phyloP scores from a whole-genome alignment of 345 rosid genomes.

The Eucalyptus tenuipes region DNA sequence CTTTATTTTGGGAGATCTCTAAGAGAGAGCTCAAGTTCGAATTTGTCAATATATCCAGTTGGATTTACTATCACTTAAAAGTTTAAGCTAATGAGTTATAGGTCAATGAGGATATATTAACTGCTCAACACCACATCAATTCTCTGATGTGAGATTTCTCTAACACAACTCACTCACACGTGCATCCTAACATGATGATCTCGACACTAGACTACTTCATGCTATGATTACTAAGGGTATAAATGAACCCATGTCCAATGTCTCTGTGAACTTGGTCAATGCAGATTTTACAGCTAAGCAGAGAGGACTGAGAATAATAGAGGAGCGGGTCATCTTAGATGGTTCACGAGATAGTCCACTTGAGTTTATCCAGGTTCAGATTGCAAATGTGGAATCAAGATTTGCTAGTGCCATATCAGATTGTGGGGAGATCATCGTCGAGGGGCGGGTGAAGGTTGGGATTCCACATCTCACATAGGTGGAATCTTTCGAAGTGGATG shows the following conservation, averaged over 20 bases:
- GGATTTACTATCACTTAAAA: too few species aligned
- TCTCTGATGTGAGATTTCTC: too few species aligned
- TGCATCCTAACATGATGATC: slow-evolving; percentile 35
- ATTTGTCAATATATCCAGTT: too few species aligned
- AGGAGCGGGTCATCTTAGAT: slow-evolving; percentile 44
- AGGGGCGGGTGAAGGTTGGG: slow-evolving; percentile 74
- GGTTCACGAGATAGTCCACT: slow-evolving; percentile 70
- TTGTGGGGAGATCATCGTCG: slow-evolving; percentile 53
- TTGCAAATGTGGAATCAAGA: slow-evolving; percentile 58
- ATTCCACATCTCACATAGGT: slow-evolving; percentile 66
- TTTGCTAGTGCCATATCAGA: slow-evolving; percentile 73
- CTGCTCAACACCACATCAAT: too few species aligned
- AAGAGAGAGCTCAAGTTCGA: too few species aligned
- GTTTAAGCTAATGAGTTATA: too few species aligned
- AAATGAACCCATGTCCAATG: slow-evolving; percentile 63
- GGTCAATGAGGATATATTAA: too few species aligned
- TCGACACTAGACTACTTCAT: slow-evolving; percentile 73
- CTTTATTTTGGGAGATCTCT: too few species aligned
- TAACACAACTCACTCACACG: too few species aligned
- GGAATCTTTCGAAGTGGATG: slow-evolving; percentile 67
- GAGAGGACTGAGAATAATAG: slow-evolving; percentile 57
- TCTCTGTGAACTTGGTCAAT: slow-evolving; percentile 63
- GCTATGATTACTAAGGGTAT: slow-evolving; percentile 76
- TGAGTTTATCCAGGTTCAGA: slow-evolving; percentile 53
- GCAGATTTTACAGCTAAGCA: slow-evolving; percentile 80